Evolutionary conservation across 495 filamentous ascomycete species (phyloP).

Genomic region (Copromyces sp.): DNA sequence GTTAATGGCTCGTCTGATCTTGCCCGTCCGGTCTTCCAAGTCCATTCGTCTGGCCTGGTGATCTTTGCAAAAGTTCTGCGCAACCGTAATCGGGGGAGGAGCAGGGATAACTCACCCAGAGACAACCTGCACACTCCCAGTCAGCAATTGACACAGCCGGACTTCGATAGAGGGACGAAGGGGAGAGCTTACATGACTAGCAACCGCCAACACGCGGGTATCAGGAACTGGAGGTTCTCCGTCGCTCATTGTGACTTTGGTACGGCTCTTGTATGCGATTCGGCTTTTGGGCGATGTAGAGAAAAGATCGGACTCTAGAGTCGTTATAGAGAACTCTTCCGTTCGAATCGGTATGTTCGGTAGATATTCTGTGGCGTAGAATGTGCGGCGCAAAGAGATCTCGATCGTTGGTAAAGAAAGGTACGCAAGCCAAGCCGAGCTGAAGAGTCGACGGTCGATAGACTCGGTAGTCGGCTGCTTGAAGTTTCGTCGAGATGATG

Average conservation of each 20-base stretch:
- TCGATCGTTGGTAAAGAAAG: background rate
- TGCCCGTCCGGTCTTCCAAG: constrained; percentile 7
- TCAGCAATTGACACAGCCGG: constrained; percentile 21
- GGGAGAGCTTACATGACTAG: constrained; percentile 78
- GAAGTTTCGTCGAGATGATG: background rate
- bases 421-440: background rate
- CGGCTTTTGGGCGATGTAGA: background rate
- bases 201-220: constrained; percentile 81
- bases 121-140: constrained; percentile 48
- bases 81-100: background rate
- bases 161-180: background rate
- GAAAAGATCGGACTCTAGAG: background rate
- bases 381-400: background rate
- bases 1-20: background rate
- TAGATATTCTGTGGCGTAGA: background rate
- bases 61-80: background rate
- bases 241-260: constrained; percentile 23
- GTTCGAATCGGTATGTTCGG: background rate
- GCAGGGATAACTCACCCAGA: constrained; percentile 57
- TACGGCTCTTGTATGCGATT: background rate
- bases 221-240: constrained; percentile 56
- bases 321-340: background rate
- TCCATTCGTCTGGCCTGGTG: background rate
- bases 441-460: background rate
- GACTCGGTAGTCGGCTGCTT: background rate